A percentile compares a stretch with the other conserved stretches of the same genome.
phyloP scores from a whole-genome alignment of 139 green algal species.

The Chlamydomonas eustigma region DNA sequence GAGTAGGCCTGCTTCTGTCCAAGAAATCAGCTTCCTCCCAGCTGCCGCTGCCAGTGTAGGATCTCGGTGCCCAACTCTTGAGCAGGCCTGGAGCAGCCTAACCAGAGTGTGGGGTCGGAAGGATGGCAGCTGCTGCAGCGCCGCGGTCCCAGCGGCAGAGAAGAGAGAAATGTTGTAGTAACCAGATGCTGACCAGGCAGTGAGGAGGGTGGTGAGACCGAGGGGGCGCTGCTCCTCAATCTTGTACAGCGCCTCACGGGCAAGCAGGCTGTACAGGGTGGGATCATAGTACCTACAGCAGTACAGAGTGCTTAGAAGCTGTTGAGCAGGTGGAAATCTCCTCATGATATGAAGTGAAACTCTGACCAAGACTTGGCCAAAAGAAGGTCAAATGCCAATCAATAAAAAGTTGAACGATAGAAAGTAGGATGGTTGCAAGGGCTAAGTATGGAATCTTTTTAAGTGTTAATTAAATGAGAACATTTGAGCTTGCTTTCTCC shows the following conservation, averaged over 20 bases:
- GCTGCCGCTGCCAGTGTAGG: slow-evolving; percentile 16
- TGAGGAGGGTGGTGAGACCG: slow-evolving; percentile 24
- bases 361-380: not conserved
- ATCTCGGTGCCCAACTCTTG: slow-evolving; percentile 15
- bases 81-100: slow-evolving; percentile 23
- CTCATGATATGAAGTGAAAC: not conserved
- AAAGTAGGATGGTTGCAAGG: not conserved
- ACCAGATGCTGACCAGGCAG: slow-evolving; percentile 5
- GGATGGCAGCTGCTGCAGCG: slow-evolving; percentile 10
- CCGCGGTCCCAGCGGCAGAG: not conserved
- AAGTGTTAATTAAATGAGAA: not conserved
- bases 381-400: not conserved
- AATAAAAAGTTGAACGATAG: not conserved
- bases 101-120: slow-evolving; percentile 22
- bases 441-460: not conserved
- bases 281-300: slow-evolving; percentile 1
- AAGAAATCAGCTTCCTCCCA: slow-evolving; percentile 12
- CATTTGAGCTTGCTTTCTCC: not conserved
- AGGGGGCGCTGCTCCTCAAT: slow-evolving; percentile 31
- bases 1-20: not conserved
- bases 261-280: slow-evolving; percentile 18
- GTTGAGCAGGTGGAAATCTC: too few species aligned
- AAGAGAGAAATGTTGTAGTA: slow-evolving; percentile 23
- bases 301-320: too few species aligned
- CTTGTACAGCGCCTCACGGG: slow-evolving; percentile 24